Conservation (phyloP, 352 stramenopile genomes). For the Thraustochytrium striatum region DNA sequence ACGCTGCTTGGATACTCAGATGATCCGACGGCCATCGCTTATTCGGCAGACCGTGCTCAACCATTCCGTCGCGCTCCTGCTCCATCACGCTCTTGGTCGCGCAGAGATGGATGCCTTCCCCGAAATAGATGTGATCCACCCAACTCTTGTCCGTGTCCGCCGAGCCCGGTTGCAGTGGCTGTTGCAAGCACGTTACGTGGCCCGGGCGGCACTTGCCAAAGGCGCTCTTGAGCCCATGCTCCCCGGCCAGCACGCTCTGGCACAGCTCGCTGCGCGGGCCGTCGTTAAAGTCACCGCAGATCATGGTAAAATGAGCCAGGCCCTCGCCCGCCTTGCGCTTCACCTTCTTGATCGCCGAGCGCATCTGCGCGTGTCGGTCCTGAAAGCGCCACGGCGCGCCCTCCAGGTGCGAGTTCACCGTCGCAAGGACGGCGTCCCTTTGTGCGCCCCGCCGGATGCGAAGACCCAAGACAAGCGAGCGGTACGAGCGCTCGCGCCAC, state of each 20-base stretch:
- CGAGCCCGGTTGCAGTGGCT: not conserved
- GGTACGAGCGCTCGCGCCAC: constrained; percentile 32
- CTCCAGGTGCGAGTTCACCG: constrained; percentile 36
- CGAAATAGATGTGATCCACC: constrained; percentile 41
- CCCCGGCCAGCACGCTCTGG: constrained; percentile 4
- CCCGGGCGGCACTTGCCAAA: constrained; percentile 15
- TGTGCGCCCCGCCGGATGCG: not conserved
- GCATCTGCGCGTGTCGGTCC: constrained; percentile 17
- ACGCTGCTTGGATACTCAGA: too few relatives aligned
- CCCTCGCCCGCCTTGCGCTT: not conserved
- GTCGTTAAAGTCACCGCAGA: constrained; percentile 42
- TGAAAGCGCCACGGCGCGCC: not conserved
- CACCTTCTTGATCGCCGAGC: constrained; percentile 18
- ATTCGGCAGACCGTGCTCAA: constrained; percentile 37
- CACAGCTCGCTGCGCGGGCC: constrained; percentile 23
- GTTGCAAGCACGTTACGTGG: constrained; percentile 20
- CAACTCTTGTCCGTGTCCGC: constrained; percentile 19
- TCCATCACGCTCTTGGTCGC: constrained; percentile 37
- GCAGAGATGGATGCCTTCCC: not conserved
- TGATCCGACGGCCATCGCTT: constrained; percentile 28
- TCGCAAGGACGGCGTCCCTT: constrained; percentile 9
- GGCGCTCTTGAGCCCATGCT: constrained; percentile 13
- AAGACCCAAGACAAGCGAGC: constrained; percentile 18
- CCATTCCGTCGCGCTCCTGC: not conserved
- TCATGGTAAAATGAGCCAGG: not conserved